Conservation (phyloP, 805 yeast species). For the Saccharomycopsis malanga region DNA sequence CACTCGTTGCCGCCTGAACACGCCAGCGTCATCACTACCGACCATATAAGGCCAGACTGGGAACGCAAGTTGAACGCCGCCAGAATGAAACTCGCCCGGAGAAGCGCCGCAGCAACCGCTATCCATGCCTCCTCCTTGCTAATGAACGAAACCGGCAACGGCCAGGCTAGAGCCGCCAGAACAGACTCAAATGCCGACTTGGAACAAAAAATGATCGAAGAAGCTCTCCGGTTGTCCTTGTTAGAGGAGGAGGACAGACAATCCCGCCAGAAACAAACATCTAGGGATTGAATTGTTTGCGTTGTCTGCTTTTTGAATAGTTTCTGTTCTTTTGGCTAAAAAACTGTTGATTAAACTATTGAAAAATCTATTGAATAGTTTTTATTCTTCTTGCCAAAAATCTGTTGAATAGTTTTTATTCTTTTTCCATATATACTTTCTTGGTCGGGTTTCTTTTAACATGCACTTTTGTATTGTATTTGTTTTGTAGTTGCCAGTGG, state of each 20-base stretch:
- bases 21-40: conserved; percentile 70
- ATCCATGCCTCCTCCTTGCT: conserved; percentile 76
- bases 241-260: conserved; percentile 59
- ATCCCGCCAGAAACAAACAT: conserved; percentile 16
- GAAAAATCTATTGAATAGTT: no score
- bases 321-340: no score
- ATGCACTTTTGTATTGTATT: no score
- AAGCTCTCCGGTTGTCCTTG: conserved; percentile 70
- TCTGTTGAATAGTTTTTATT: no score
- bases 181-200: conserved; percentile 32
- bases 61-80: conserved; percentile 65
- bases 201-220: conserved; percentile 77
- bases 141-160: conserved; percentile 18
- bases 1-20: conserved; percentile 60
- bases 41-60: conserved; percentile 90
- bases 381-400: no score
- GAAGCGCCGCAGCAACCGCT: conserved; percentile 92
- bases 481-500: no score
- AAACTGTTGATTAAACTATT: no score
- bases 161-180: conserved; percentile 22
- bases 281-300: no score
- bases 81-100: conserved; percentile 67
- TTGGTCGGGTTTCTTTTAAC: no score
- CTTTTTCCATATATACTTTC: no score
- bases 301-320: no score